A percentile compares a stretch with the other conserved stretches of the same genome.
Conservation (phyloP, 352 stramenopile species). For the Phytophthora nicotianae region DNA sequence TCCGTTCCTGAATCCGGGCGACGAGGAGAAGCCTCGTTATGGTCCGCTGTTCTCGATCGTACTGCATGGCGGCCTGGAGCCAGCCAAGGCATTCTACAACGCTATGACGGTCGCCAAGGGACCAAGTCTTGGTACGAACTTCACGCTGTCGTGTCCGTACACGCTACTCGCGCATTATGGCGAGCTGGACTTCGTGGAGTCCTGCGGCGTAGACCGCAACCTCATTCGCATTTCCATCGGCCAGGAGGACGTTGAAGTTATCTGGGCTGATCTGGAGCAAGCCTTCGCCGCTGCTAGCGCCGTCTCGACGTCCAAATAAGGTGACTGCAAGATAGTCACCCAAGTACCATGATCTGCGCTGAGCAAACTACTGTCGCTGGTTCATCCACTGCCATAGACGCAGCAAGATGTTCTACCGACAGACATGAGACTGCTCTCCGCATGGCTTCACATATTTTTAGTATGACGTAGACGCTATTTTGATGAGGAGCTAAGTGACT, state of each 20-base stretch:
- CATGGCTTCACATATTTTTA: constrained; percentile 28
- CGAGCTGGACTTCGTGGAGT: constrained; percentile 92
- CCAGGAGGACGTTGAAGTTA: constrained; percentile 80
- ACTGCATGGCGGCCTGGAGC: constrained; percentile 70
- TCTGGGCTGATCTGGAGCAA: constrained; percentile 64
- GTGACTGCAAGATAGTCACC: constrained; percentile 6
- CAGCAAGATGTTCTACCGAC: constrained; percentile 29
- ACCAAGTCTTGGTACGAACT: constrained; percentile 93
- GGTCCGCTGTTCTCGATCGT: constrained; percentile 91
- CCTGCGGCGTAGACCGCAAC: constrained; percentile 90
- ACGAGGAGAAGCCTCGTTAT: constrained; percentile 52
- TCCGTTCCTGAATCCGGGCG: constrained; percentile 45
- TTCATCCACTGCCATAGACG: constrained; percentile 21
- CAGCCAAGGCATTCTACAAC: constrained; percentile 90
- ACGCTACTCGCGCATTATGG: constrained; percentile 93
- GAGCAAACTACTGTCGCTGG: constrained; percentile 23
- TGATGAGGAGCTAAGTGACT: constrained; percentile 30
- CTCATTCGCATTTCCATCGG: constrained; percentile 93
- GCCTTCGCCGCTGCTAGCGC: constrained; percentile 33
- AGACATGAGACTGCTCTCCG: constrained; percentile 21
- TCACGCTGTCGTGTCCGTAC: constrained; percentile 93
- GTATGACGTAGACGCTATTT: constrained; percentile 23
- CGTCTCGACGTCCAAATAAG: constrained; percentile 21
- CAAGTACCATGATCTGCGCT: constrained; percentile 3
- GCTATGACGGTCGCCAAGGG: constrained; percentile 83